These are phyloP conservation scores for Pleurotus salmoneostramineus DNA, from an alignment of 768 basidiomycete species.

Conservation along the genomic window DNA sequence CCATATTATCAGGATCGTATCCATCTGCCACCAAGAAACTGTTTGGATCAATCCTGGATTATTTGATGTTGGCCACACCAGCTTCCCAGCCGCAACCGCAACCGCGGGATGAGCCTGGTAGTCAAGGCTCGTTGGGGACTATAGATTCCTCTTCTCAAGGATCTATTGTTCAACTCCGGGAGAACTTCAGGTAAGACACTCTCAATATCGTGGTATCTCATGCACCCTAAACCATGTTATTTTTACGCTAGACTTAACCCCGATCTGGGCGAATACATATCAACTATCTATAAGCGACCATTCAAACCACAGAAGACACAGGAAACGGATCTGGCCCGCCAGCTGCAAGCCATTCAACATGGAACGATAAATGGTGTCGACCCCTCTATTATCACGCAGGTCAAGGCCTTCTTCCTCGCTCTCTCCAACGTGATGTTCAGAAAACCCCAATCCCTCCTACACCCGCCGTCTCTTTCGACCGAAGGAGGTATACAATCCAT, in stretches of 20 bases:
- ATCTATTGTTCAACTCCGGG: constrained; percentile 44
- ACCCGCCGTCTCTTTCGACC: constrained; percentile 16
- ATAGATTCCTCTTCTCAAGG: constrained; percentile 22
- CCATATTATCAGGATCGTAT: constrained; percentile 44
- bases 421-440: constrained; percentile 42
- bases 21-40: constrained; percentile 33
- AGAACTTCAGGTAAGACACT: constrained; percentile 41
- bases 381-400: constrained; percentile 17
- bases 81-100: neutral
- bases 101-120: constrained; percentile 1
- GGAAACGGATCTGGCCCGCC: constrained; percentile 30
- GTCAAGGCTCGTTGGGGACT: constrained; percentile 1
- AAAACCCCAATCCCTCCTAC: constrained; percentile 30
- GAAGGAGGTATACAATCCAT: neutral
- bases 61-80: constrained; percentile 28
- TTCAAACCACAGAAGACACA: constrained; percentile 48
- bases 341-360: constrained; percentile 25
- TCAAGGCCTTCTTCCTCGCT: constrained; percentile 34
- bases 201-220: neutral
- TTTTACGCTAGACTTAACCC: constrained; percentile 36
- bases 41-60: constrained; percentile 48
- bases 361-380: constrained; percentile 16
- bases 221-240: neutral
- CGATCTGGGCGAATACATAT: constrained; percentile 50
- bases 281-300: constrained; percentile 44